Evolutionary conservation across 148 eudicot species (phyloP).

Genomic region (Polygonum maritimum): DNA sequence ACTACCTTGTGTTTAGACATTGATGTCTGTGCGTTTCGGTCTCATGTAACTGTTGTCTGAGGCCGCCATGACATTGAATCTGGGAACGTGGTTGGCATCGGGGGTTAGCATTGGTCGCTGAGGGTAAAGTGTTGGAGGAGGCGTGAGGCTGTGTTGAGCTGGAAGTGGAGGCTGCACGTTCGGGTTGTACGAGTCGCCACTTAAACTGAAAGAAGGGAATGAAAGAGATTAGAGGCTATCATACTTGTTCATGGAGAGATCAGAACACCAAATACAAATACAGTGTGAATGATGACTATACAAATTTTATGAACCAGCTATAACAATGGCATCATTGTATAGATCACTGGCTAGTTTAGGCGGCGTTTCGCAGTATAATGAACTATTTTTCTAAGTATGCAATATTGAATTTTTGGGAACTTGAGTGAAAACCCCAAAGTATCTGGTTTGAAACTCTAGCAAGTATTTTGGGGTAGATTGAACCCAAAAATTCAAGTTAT

Average conservation of each 20-base stretch:
- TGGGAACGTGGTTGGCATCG: constrained; percentile 43
- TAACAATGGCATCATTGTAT: neutral
- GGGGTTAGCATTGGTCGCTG: constrained; percentile 75
- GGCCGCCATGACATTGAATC: constrained; percentile 32
- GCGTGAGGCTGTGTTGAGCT: constrained; percentile 75
- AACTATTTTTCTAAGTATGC: neutral
- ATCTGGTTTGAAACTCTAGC: neutral
- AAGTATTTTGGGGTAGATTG: neutral
- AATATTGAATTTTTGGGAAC: neutral
- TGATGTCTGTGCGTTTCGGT: constrained; percentile 71
- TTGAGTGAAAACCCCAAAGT: neutral
- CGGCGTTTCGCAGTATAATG: neutral
- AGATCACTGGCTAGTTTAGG: neutral
- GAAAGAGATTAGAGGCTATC: neutral
- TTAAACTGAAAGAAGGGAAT: constrained; percentile 26
- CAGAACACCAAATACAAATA: neutral
- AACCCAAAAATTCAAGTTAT: neutral
- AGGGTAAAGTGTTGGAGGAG: constrained; percentile 86
- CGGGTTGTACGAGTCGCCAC: constrained; percentile 44
- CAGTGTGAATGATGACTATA: neutral
- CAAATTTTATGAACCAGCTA: neutral
- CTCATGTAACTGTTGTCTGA: constrained; percentile 41
- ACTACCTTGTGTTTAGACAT: constrained; percentile 33
- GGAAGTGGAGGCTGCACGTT: constrained; percentile 67
- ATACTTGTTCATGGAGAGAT: neutral